These are phyloP conservation scores for Agrocybe praecox DNA, from an alignment of 768 basidiomycete species.

Conservation along the genomic window DNA sequence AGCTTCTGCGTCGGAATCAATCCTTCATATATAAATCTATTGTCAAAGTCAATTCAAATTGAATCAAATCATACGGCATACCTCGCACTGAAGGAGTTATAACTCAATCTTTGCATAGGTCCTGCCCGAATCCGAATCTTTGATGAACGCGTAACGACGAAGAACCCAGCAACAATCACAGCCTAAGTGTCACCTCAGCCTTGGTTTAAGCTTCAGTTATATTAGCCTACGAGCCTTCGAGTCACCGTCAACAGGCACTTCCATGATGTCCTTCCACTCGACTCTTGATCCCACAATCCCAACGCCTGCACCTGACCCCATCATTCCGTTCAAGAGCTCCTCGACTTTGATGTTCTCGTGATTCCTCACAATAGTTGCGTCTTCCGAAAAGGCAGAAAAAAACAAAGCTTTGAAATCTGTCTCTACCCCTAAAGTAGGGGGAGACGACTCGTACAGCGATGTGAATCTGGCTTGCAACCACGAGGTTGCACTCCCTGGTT, in stretches of 20 bases:
- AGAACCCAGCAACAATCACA: constrained; percentile 6
- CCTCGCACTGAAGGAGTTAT: constrained; percentile 12
- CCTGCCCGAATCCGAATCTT: constrained; percentile 9
- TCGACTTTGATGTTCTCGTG: not conserved
- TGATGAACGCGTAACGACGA: constrained; percentile 5
- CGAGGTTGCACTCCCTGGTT: not conserved
- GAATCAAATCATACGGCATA: not conserved
- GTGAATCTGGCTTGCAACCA: constrained; percentile 8
- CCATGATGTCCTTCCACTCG: constrained; percentile 11
- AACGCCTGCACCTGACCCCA: not conserved
- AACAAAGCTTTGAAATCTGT: constrained; percentile 8
- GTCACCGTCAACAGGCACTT: not conserved
- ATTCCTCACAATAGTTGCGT: constrained; percentile 6
- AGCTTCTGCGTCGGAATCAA: not conserved
- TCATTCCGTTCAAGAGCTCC: constrained; percentile 4
- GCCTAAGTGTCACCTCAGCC: not conserved
- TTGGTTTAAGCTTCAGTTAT: too few species aligned
- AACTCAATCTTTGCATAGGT: constrained; percentile 5
- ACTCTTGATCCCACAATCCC: constrained; percentile 1
- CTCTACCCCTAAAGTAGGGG: constrained; percentile 3
- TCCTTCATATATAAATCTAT: not conserved
- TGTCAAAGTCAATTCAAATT: not conserved
- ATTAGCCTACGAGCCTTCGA: not conserved
- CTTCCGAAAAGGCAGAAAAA: constrained; percentile 5
- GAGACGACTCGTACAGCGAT: constrained; percentile 5